Evolutionary conservation across 2,329 filamentous ascomycete species (phyloP), one percentile per base, ranked within the genome.

Genomic region (Parastagonospora nodorum): DNA sequence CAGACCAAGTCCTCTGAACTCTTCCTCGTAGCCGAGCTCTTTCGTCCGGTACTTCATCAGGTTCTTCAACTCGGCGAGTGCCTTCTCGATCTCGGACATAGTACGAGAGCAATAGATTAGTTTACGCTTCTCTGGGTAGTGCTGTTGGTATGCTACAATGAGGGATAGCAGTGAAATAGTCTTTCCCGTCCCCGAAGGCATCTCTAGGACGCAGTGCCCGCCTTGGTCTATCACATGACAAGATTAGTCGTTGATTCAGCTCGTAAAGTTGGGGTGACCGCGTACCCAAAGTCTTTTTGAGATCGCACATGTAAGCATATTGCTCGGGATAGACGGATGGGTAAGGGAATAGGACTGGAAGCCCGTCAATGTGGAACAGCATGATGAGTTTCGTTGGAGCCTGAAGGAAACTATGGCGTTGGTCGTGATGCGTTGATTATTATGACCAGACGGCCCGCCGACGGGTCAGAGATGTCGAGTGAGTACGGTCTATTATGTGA

Each of bases 41-140:
- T 96, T 84, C 5, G 90, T 80, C 12, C 94, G 88, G 69, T 96
- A 97, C 70, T 95, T 95, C 92, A 99, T 99, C 45, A 99, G 77
- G 19, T 87, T 87, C 72, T 94, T 92, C 63, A 99, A 74, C 75
- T 99, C 94, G 8, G 90, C 90, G 45, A 99, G 77, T 0, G 95
- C 94, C 77, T 99, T 99, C 73, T 99, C 94, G 67, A 99, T 99
- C 78, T 99, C 94, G 32, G 94, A 99, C 92, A 99, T 99, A 49
- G 94, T 99, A 86, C 94, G 92, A 57, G 94, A 99, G 80, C 94
- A 99, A 76, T 99, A 99, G 48, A 99, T 97, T 44, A 99, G 85
- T 76, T 99, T 99, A 48, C 95, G 84, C 66, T 94, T 90, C 70
- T 96, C 91, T 2, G 92, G 91, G 67, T 93, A 92, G 71, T 92